phyloP scores from a whole-genome alignment of 257 asterid genomes.

The Petunia axillaris region DNA sequence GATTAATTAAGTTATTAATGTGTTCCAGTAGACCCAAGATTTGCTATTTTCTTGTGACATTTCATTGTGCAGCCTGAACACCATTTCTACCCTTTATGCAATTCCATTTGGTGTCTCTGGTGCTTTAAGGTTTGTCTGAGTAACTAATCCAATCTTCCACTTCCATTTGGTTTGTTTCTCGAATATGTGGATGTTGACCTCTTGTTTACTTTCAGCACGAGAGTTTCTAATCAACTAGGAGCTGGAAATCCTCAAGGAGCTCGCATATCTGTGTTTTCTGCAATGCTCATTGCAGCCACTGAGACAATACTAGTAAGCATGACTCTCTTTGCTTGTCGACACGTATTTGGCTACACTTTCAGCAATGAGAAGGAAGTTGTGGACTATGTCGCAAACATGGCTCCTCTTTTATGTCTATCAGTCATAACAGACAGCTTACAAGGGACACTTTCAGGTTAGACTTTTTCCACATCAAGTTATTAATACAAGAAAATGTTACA shows the following conservation, averaged over 20 bases:
- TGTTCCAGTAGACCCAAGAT: neutral
- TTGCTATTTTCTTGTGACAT: slow-evolving; percentile 21
- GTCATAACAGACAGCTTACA: slow-evolving; percentile 61
- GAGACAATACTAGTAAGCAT: slow-evolving; percentile 49
- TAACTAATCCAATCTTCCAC: neutral
- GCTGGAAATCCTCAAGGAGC: slow-evolving; percentile 73
- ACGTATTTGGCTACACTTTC: slow-evolving; percentile 71
- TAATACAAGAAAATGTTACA: neutral
- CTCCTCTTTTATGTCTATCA: slow-evolving; percentile 74
- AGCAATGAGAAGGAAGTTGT: slow-evolving; percentile 80
- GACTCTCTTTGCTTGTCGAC: slow-evolving; percentile 53
- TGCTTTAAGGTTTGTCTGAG: slow-evolving; percentile 65
- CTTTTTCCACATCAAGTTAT: neutral
- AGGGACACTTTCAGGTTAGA: slow-evolving; percentile 69
- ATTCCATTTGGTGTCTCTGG: slow-evolving; percentile 73
- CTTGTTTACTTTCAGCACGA: slow-evolving; percentile 51
- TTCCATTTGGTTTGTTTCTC: neutral
- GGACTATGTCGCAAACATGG: slow-evolving; percentile 62
- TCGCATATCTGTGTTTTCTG: slow-evolving; percentile 51
- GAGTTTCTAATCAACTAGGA: slow-evolving; percentile 85
- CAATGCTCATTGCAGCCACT: slow-evolving; percentile 54
- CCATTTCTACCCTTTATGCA: slow-evolving; percentile 59
- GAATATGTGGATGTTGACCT: neutral
- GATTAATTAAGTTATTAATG: neutral
- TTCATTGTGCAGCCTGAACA: slow-evolving; percentile 51